These are phyloP conservation scores for Dictyostelium citrinum DNA, from an alignment of 78 protist species.

Conservation along the genomic window DNA sequence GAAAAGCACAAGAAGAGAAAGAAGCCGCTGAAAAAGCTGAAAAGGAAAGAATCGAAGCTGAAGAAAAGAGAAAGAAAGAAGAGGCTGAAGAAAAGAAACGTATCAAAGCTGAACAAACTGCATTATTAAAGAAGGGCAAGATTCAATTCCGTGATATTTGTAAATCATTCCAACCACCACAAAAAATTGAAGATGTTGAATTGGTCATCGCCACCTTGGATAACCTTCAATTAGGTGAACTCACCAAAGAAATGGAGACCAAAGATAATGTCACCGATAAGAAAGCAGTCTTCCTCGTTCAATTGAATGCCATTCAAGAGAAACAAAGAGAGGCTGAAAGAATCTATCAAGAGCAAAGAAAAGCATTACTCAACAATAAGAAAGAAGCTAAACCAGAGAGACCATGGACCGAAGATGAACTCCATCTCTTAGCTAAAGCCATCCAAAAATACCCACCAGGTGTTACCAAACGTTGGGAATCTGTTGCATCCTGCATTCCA, in stretches of 20 bases:
- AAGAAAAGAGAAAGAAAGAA: slow-evolving; percentile 44
- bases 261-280: not conserved
- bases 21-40: slow-evolving; percentile 59
- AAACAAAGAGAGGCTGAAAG: slow-evolving; percentile 14
- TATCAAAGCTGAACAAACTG: not conserved
- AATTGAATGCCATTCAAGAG: not conserved
- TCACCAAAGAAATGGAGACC: not conserved
- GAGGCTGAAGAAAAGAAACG: slow-evolving; percentile 69
- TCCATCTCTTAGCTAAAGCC: slow-evolving; percentile 81
- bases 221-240: not conserved
- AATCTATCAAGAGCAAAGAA: not conserved
- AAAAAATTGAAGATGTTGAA: slow-evolving; percentile 72
- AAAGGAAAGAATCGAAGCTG: not conserved
- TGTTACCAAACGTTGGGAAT: slow-evolving; percentile 78
- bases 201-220: slow-evolving; percentile 27
- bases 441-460: slow-evolving; percentile 81
- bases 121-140: slow-evolving; percentile 8
- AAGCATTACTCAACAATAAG: not conserved
- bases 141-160: slow-evolving; percentile 9
- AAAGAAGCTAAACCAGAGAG: slow-evolving; percentile 25
- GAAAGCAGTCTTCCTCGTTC: not conserved
- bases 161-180: not conserved
- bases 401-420: slow-evolving; percentile 85
- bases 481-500: slow-evolving; percentile 65
- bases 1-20: slow-evolving; percentile 28